Percentiles rank a stretch among this genome's conserved stretches.
Evolutionary conservation across 2,329 filamentous ascomycete species (phyloP).

Genomic region (Sporothrix humicola): DNA sequence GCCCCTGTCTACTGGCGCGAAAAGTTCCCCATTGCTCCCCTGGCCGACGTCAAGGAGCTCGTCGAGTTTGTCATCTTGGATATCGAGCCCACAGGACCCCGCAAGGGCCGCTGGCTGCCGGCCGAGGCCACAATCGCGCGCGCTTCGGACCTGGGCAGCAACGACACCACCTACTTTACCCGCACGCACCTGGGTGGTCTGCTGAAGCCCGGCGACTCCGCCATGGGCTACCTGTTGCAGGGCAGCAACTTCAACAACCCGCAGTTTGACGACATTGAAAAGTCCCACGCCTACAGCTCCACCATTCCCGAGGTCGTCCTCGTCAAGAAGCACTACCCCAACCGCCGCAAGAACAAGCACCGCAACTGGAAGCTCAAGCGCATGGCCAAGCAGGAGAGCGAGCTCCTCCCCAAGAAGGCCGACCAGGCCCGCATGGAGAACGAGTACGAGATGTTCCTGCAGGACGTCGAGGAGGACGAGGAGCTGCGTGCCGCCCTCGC

Average conservation of each 20-base stretch:
- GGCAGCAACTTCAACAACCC: conserved; percentile 93
- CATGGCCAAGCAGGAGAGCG: conserved; percentile 87
- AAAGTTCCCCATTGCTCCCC: conserved; percentile 74
- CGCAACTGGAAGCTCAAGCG: conserved; percentile 95
- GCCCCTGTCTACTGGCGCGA: conserved; percentile 83
- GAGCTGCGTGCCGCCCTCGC: conserved; percentile 84
- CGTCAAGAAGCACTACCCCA: conserved; percentile 94
- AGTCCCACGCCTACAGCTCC: conserved; percentile 74
- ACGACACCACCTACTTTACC: conserved; percentile 86
- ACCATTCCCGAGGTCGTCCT: conserved; percentile 90
- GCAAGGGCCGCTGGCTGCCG: conserved; percentile 81
- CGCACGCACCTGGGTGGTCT: conserved; percentile 88
- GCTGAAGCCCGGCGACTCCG: conserved; percentile 87
- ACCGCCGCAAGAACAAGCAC: conserved; percentile 77
- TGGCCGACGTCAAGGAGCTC: conserved; percentile 83
- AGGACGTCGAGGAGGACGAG: conserved; percentile 93
- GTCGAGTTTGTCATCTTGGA: conserved; percentile 95
- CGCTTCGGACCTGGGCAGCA: conserved; percentile 82
- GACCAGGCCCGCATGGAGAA: conserved; percentile 87
- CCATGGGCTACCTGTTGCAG: conserved; percentile 89
- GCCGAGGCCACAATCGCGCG: conserved; percentile 88
- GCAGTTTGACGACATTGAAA: conserved; percentile 82
- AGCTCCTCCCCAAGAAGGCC: conserved; percentile 82
- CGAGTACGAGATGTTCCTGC: conserved; percentile 97
- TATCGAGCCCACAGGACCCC: conserved; percentile 77